Conservation (phyloP, 306 rosid genomes). For the Gleditsia sinensis region DNA sequence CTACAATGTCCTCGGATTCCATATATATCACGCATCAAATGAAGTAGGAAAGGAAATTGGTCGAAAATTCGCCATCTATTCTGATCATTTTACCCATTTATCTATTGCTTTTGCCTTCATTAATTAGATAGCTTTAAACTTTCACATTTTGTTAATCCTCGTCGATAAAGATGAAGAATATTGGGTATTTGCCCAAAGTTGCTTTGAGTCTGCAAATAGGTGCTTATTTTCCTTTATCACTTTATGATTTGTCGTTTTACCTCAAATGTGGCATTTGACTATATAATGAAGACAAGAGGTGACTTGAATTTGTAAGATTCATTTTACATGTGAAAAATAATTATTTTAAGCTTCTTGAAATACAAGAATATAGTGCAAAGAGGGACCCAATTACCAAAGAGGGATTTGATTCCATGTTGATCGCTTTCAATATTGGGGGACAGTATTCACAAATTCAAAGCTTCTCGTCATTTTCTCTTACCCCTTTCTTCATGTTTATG, state of each 20-base stretch:
- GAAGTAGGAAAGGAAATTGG: not conserved
- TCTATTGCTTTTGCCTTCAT: not conserved
- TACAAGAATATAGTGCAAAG: not conserved
- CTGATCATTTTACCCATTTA: not conserved
- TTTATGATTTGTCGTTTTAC: not conserved
- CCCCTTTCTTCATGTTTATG: too few species aligned
- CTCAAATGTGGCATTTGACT: not conserved
- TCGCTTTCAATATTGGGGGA: too few species aligned
- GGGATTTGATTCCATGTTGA: not conserved
- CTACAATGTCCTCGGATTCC: constrained; percentile 1
- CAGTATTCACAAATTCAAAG: too few species aligned
- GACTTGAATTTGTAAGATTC: not conserved
- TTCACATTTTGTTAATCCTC: not conserved
- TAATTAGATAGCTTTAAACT: not conserved
- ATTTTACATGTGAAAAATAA: not conserved
- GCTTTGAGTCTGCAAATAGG: too few species aligned
- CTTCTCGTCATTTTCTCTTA: too few species aligned
- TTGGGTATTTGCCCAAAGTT: not conserved
- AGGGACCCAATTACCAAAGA: constrained; percentile 3
- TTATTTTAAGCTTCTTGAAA: constrained; percentile 19
- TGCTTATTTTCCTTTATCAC: too few species aligned
- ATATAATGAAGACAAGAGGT: not conserved
- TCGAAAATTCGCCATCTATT: not conserved
- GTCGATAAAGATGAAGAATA: not conserved
- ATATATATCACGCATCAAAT: not conserved